These are phyloP conservation scores for Betula pendula DNA, from an alignment of 306 rosid genomes.

Conservation along the genomic window DNA sequence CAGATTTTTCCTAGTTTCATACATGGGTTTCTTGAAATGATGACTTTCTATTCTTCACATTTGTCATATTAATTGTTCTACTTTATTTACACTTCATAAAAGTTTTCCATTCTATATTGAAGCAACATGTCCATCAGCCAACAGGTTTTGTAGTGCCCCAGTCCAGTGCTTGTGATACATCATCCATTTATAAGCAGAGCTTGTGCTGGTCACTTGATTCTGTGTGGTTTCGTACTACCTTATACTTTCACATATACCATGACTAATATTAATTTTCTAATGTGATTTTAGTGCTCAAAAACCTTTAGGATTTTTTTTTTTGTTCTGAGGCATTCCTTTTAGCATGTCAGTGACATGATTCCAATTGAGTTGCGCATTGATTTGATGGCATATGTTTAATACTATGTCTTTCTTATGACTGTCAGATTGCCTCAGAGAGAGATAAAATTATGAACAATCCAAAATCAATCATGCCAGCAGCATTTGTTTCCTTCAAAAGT, in stretches of 20 bases:
- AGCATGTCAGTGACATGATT: constrained; percentile 2
- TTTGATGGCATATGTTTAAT: not conserved
- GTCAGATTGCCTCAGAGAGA: constrained; percentile 72
- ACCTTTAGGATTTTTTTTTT: not conserved
- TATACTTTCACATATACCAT: not conserved
- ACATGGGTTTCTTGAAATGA: not conserved
- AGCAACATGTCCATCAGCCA: not conserved
- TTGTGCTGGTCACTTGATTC: not conserved
- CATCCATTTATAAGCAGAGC: not conserved
- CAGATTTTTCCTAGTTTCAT: not conserved
- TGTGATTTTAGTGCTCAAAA: not conserved
- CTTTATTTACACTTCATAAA: not conserved
- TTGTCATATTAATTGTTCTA: not conserved
- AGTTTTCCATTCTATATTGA: not conserved
- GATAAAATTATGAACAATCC: constrained; percentile 51
- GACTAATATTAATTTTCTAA: not conserved
- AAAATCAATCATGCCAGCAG: constrained; percentile 75
- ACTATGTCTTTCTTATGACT: constrained; percentile 16
- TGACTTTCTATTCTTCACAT: not conserved
- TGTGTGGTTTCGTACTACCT: not conserved
- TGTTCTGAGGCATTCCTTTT: constrained; percentile 16
- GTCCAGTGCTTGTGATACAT: not conserved
- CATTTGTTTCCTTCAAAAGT: constrained; percentile 88
- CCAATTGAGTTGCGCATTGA: constrained; percentile 10
- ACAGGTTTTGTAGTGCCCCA: not conserved